phyloP scores from a whole-genome alignment of 495 filamentous ascomycete genomes.

The Friedmanniomyces simplex region DNA sequence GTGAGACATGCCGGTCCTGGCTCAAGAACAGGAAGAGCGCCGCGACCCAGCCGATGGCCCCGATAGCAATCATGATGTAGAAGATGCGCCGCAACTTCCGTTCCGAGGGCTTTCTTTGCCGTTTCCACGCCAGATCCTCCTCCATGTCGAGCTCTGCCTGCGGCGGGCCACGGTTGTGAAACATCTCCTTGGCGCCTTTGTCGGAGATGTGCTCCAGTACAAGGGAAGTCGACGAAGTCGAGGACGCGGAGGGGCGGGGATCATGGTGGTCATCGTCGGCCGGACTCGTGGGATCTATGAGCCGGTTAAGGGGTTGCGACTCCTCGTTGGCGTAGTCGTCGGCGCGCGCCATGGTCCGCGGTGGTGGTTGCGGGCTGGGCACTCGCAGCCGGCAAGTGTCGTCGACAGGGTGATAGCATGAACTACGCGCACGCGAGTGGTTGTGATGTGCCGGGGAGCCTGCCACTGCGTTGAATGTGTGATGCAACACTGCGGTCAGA shows the following conservation, averaged over 20 bases:
- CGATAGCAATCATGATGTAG: conserved; percentile 54
- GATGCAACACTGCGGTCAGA: too few relatives aligned
- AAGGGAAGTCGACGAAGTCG: conserved; percentile 65
- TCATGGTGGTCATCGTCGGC: neutral
- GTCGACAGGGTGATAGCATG: neutral
- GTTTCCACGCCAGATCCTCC: conserved; percentile 27
- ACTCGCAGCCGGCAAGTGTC: neutral
- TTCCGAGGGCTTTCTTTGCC: conserved; percentile 39
- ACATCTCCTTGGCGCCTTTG: conserved; percentile 20
- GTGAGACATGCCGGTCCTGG: conserved; percentile 52
- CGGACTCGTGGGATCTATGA: neutral
- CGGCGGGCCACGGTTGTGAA: conserved; percentile 35
- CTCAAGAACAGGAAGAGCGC: conserved; percentile 66
- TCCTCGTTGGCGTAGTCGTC: neutral
- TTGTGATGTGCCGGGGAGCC: neutral
- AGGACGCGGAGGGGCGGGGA: conserved; percentile 42
- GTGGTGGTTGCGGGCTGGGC: neutral
- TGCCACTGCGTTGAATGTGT: neutral
- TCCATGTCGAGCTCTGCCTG: conserved; percentile 40
- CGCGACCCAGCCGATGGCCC: conserved; percentile 68
- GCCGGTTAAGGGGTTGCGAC: neutral
- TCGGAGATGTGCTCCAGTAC: conserved; percentile 61
- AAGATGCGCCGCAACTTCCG: conserved; percentile 53
- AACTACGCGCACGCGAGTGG: neutral
- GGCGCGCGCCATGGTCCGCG: neutral